Conservation (phyloP, 1,284 basidiomycete genomes). For the Anthracocystis walkeri region DNA sequence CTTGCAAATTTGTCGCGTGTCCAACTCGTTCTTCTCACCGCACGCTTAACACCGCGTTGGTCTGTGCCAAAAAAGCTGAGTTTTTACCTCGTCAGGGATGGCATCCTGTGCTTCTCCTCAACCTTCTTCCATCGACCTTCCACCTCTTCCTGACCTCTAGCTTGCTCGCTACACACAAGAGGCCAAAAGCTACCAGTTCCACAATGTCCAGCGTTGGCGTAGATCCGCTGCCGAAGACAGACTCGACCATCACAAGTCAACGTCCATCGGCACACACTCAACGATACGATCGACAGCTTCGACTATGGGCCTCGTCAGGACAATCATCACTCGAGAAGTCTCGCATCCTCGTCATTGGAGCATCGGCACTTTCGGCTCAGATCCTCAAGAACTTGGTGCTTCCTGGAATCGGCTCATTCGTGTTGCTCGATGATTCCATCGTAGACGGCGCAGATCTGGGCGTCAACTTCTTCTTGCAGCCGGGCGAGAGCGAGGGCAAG, state of each 20-base stretch:
- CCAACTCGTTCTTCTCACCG: conserved; percentile 1
- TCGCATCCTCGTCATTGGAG: conserved; percentile 83
- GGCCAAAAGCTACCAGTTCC: not conserved
- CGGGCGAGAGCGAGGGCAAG: conserved; percentile 79
- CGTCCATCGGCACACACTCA: conserved; percentile 64
- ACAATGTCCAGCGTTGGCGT: conserved; percentile 43
- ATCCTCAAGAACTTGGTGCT: conserved; percentile 94
- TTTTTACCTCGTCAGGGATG: not conserved
- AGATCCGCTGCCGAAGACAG: conserved; percentile 31
- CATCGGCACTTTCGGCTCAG: conserved; percentile 82
- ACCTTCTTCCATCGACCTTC: not conserved
- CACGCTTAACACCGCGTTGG: conserved; percentile 5
- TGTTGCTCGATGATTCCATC: conserved; percentile 79
- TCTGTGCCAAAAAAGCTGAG: conserved; percentile 10
- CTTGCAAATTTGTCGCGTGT: conserved; percentile 8
- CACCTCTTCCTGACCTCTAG: not conserved
- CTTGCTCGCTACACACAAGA: not conserved
- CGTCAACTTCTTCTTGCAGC: conserved; percentile 93
- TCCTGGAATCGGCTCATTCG: conserved; percentile 91
- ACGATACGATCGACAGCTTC: conserved; percentile 71
- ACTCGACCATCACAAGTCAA: conserved; percentile 35
- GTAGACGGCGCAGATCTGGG: conserved; percentile 84
- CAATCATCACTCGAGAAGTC: conserved; percentile 90
- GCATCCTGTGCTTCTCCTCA: not conserved
- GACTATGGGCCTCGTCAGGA: conserved; percentile 93